phyloP scores from a whole-genome alignment of 2,329 filamentous ascomycete species.

The Neoascochyta sp. region DNA sequence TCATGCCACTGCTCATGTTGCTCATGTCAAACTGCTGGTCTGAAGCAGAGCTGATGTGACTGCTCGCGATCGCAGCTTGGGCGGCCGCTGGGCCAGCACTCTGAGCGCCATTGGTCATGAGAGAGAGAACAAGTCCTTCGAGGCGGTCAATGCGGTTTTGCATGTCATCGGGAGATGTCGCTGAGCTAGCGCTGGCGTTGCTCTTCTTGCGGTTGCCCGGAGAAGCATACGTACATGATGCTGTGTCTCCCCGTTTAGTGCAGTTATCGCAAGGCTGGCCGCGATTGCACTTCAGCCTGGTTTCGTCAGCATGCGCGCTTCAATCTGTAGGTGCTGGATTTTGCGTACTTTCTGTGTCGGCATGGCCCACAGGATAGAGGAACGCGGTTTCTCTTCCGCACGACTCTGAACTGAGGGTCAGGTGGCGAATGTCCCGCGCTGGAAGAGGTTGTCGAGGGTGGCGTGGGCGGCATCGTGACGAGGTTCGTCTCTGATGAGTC shows the following conservation, averaged over 20 bases:
- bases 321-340: constrained; percentile 14
- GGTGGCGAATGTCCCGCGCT: constrained; percentile 76
- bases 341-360: constrained; percentile 74
- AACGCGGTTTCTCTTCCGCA: constrained; percentile 87
- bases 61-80: constrained; percentile 54
- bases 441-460: constrained; percentile 74
- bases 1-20: constrained; percentile 55
- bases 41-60: constrained; percentile 39
- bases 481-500: not conserved
- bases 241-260: constrained; percentile 76
- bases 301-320: constrained; percentile 14
- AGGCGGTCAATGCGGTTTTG: constrained; percentile 95
- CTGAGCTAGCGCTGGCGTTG: constrained; percentile 50
- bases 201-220: constrained; percentile 68
- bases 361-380: constrained; percentile 90
- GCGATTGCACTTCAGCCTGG: constrained; percentile 84
- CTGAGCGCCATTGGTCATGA: constrained; percentile 85
- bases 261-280: constrained; percentile 91
- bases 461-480: constrained; percentile 65
- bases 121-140: constrained; percentile 82
- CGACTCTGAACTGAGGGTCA: constrained; percentile 80
- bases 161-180: constrained; percentile 84
- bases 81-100: constrained; percentile 57
- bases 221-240: constrained; percentile 79
- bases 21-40: constrained; percentile 50